Base-by-base conservation (phyloP, 768 basidiomycete genomes). In the Collybia sordida region DNA sequence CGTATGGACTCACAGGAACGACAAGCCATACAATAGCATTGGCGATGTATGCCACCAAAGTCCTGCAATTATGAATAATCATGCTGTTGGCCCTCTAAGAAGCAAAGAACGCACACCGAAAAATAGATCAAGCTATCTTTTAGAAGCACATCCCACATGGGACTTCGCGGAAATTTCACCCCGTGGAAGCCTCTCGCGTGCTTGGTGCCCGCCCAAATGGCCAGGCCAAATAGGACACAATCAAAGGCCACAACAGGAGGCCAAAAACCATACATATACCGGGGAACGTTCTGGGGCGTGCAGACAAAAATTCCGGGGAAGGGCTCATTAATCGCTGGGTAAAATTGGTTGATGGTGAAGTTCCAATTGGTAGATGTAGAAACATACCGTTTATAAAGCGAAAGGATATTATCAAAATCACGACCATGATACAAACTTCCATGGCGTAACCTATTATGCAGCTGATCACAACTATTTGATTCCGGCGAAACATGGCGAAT, bases 51-150 rank as follows among this genome's bases (percentile, higher is more conserved):
- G 56, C 31, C 25, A 53, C 39, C 27, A 59, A 39, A 11, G 58
- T 59, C 28, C 64, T 66, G n/a, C 25, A 19, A 9, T 24, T 24
- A 28, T 15, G 38, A 18, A 41, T 17, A 14, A 42, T 14, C 22
- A 42, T 7, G 28, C 2, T 15, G 28, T n/a, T 21, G 28, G 21
- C 7, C 3, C 12, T 15, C 15, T 8, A n/a, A 27, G 21, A 27
- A 19, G 12, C n/a, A 22, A 25, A 24, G 31, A 31, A 50, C 64
- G 35, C 53, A 68, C 67, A 69, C 47, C 11, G 54, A 35, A 38
- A 61, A 64, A 54, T 63, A 68, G 19, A 59, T 42, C 21, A 68
- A 41, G 25, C 58, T 61, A 49, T 65, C 64, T 22, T 57, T 46
- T n/a, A 62, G 39, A 21, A 68, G 56, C 27, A 57, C 53, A 7